Percentiles rank a stretch among this genome's conserved stretches.
Conservation (phyloP, 495 filamentous ascomycete species). For the Penicillium simplicissimum region DNA sequence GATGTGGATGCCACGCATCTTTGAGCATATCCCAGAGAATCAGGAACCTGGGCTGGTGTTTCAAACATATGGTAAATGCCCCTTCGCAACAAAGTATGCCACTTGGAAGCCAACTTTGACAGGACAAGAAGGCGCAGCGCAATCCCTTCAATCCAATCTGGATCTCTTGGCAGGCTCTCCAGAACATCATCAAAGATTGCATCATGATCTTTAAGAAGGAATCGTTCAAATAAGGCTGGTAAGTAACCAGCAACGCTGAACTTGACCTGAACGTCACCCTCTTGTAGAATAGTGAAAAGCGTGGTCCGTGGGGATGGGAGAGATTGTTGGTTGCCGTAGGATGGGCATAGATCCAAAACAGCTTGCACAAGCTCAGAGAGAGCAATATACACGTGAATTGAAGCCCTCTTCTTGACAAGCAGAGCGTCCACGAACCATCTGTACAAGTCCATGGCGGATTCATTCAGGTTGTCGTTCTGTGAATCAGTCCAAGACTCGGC, state of each 20-base stretch:
- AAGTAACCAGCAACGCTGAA: constrained; percentile 68
- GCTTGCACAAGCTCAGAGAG: constrained; percentile 67
- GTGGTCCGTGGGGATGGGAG: constrained; percentile 71
- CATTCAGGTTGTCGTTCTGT: constrained; percentile 54
- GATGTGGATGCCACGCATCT: constrained; percentile 69
- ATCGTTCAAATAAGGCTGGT: constrained; percentile 76
- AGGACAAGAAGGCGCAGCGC: constrained; percentile 78
- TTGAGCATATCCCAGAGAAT: constrained; percentile 66
- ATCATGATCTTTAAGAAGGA: constrained; percentile 76
- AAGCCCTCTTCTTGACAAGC: constrained; percentile 63
- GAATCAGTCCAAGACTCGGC: constrained; percentile 62
- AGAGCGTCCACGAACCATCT: constrained; percentile 68
- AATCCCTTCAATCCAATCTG: constrained; percentile 76
- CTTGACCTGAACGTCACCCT: constrained; percentile 70
- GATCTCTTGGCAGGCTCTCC: constrained; percentile 67
- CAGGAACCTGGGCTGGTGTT: constrained; percentile 67
- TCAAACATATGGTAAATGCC: constrained; percentile 94
- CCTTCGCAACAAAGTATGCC: constrained; percentile 78
- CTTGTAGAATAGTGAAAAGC: constrained; percentile 69
- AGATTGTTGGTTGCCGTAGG: constrained; percentile 55
- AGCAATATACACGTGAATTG: constrained; percentile 63
- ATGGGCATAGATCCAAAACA: constrained; percentile 63
- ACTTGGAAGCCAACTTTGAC: constrained; percentile 69
- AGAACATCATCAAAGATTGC: constrained; percentile 78
- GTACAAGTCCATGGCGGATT: constrained; percentile 74